phyloP scores from a whole-genome alignment of 1,284 basidiomycete genomes.

The Ganoderma multipileum region DNA sequence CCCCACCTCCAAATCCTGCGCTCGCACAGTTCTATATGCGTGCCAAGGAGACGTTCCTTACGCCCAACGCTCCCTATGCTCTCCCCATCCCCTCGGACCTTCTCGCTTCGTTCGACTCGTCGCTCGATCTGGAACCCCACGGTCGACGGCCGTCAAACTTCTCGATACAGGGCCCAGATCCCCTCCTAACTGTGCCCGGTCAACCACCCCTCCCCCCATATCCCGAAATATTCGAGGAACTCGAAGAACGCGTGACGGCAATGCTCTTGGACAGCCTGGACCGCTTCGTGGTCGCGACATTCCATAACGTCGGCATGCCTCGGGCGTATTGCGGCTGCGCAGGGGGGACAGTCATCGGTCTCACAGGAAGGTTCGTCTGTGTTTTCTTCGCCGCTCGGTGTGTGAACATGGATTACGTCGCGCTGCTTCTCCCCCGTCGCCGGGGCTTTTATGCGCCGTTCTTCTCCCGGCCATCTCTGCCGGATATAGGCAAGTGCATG shows the following conservation, averaged over 20 bases:
- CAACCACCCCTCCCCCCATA: conserved; percentile 46
- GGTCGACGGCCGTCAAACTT: conserved; percentile 12
- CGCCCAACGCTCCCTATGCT: conserved; percentile 70
- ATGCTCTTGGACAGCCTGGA: conserved; percentile 69
- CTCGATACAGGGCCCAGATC: conserved; percentile 15
- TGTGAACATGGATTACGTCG: conserved; percentile 22
- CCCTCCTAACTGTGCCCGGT: conserved; percentile 16
- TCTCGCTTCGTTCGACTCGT: conserved; percentile 59
- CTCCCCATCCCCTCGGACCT: conserved; percentile 71
- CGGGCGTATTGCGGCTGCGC: conserved; percentile 73
- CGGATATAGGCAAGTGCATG: conserved; percentile 16
- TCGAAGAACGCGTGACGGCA: conserved; percentile 60
- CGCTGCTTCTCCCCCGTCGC: conserved; percentile 15
- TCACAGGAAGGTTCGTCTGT: conserved; percentile 37
- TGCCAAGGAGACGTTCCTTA: conserved; percentile 80
- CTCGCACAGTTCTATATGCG: conserved; percentile 76
- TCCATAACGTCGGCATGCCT: conserved; percentile 77
- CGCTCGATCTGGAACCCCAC: conserved; percentile 19
- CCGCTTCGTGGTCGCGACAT: conserved; percentile 73
- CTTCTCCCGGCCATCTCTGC: conserved; percentile 3
- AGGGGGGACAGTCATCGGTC: conserved; percentile 54
- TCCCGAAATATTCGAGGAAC: conserved; percentile 65
- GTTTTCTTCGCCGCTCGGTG: conserved; percentile 16
- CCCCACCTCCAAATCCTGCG: conserved; percentile 42
- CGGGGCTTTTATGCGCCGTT: conserved; percentile 17